Conservation (phyloP, 1,284 basidiomycete genomes). For the Naganishia sp. region DNA sequence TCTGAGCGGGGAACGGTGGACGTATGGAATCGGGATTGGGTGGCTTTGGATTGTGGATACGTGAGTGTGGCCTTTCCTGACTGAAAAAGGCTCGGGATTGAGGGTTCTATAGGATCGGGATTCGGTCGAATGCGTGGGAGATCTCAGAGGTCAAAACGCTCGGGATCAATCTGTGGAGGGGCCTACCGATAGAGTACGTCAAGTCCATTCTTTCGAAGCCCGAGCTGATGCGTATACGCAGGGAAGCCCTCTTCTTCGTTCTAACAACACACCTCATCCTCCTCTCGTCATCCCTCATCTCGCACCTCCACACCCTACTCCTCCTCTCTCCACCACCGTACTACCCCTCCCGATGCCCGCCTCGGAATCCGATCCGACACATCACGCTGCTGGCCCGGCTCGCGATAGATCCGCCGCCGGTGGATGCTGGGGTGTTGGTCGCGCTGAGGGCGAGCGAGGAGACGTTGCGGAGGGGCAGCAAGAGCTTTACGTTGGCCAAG, state of each 20-base stretch:
- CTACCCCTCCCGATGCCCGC: slow-evolving; percentile 40
- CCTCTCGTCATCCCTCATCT: slow-evolving; percentile 43
- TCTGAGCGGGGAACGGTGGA: slow-evolving; percentile 11
- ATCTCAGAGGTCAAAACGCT: slow-evolving; percentile 40
- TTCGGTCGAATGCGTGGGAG: slow-evolving; percentile 42
- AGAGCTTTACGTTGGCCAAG: slow-evolving; percentile 48
- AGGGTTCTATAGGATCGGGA: slow-evolving; percentile 37
- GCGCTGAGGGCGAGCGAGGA: slow-evolving; percentile 39
- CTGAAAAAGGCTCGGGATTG: background rate
- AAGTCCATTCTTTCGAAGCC: background rate
- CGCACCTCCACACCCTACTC: slow-evolving; percentile 40
- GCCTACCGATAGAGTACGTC: slow-evolving; percentile 46
- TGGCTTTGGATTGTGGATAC: slow-evolving; percentile 45
- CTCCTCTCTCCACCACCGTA: slow-evolving; percentile 19
- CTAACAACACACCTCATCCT: slow-evolving; percentile 45
- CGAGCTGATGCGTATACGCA: slow-evolving; percentile 16
- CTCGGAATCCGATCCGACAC: slow-evolving; percentile 39
- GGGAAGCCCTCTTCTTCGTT: slow-evolving; percentile 48
- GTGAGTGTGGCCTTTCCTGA: slow-evolving; percentile 38
- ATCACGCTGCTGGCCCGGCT: slow-evolving; percentile 41
- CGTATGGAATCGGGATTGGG: slow-evolving; percentile 34
- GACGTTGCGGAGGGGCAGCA: slow-evolving; percentile 45
- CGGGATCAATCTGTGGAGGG: slow-evolving; percentile 40
- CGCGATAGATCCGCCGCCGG: slow-evolving; percentile 39
- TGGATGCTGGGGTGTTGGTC: slow-evolving; percentile 37